Evolutionary conservation across 345 rosid species (phyloP), one percentile per base, ranked within the genome.

Genomic region (Conringia planisiliqua): DNA sequence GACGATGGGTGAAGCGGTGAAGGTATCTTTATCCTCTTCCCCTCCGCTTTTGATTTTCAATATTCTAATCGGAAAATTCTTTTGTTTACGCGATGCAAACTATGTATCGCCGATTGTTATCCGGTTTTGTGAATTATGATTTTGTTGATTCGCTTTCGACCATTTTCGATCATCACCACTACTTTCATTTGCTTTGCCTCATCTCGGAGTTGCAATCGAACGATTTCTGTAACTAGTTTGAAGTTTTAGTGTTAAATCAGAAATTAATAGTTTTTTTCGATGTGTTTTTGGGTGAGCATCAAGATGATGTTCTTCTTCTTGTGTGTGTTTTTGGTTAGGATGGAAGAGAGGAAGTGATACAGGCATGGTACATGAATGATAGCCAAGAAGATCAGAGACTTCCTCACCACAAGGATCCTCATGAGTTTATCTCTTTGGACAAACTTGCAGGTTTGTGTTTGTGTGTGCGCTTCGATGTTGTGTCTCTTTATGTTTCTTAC

Each of bases 351-450:
- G 97, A 91, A 70, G 96, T 91, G 59, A 46, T 94, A 52, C 88
- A 94, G 67, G 97, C 95, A 68, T 91, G 98, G 96, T 91, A 90
- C 79, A 89, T 91, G 98, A 93, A 89, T 81, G 90, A 86, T 70
- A 90, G 89, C 57, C 52, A 86, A 36, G 93, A 88, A 52, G 97
- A 91, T 63, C 98, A 94, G 84, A 86, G 96, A 66, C 88, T 92
- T 65, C 93, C 96, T 20, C 99, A 92, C 85, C 97, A 89, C 77
- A 87, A 83, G 69, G 85, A 94, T 17, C 97, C 97, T 17, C 82
- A 85, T 54, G 93, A 94, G 79, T 92, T 80, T 83, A 76, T 94
- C 29, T 88, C 96, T 24, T 62, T 92, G 70, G 89, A 91, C 52
- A 68, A 93, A 73, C 93, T 93, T 81, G 82, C 90, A 24, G 86